Evolutionary conservation across 169 alveolate species (phyloP).

Genomic region (Eimeria necatrix): DNA sequence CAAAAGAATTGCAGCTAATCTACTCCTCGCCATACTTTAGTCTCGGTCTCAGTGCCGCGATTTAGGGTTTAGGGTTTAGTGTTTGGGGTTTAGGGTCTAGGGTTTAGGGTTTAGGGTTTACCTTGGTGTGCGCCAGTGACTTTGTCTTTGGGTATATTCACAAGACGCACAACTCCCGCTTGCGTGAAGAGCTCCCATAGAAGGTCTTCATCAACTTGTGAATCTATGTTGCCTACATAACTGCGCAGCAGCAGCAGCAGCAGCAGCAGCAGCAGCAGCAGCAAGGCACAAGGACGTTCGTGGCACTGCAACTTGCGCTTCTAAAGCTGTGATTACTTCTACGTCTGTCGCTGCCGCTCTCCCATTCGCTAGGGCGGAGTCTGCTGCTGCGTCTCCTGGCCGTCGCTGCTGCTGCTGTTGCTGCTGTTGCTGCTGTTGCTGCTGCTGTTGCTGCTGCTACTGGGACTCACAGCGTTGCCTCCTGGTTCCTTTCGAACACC

Average conservation of each 20-base stretch:
- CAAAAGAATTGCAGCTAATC: neutral
- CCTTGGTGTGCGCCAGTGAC: slow-evolving; percentile 84
- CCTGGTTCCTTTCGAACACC: slow-evolving; percentile 94
- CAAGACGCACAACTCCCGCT: slow-evolving; percentile 98
- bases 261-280: neutral
- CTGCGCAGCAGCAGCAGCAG: neutral
- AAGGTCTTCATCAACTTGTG: slow-evolving; percentile 97
- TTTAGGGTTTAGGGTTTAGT: neutral
- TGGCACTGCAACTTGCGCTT: neutral
- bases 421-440: neutral
- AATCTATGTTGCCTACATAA: slow-evolving; percentile 97
- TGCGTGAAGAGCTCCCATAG: slow-evolving; percentile 98
- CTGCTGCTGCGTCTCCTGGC: neutral
- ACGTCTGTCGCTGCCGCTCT: neutral
- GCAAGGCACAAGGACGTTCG: neutral
- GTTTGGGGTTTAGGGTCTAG: neutral
- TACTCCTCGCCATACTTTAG: neutral
- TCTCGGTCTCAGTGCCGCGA: neutral
- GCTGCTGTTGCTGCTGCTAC: neutral
- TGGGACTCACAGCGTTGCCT: slow-evolving; percentile 91
- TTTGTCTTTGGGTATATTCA: slow-evolving; percentile 98
- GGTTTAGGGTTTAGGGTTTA: neutral
- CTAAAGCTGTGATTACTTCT: neutral
- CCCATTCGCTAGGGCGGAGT: too few relatives aligned
- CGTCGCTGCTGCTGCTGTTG: neutral